phyloP scores from a whole-genome alignment of 176 grass and related monocot genomes.

The Avena atlantica region DNA sequence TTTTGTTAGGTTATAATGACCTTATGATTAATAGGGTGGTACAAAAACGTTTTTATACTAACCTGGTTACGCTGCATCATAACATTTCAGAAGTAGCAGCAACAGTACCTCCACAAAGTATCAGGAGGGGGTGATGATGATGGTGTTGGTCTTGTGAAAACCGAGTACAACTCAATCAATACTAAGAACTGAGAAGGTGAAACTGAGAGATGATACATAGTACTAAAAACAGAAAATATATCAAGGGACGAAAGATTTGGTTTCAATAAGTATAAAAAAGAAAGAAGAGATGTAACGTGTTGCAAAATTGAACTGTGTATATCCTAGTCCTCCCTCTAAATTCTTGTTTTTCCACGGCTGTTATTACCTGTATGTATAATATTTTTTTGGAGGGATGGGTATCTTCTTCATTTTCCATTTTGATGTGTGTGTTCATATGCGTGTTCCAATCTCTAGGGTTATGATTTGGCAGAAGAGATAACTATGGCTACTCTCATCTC shows the following conservation, averaged over 20 bases:
- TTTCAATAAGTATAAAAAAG: neutral
- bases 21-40: neutral
- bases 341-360: neutral
- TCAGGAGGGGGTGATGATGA: conserved; percentile 30
- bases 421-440: too few relatives aligned
- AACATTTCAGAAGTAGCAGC: conserved; percentile 43
- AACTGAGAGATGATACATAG: conserved; percentile 32
- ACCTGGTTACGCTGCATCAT: neutral
- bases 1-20: neutral
- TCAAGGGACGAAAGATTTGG: neutral
- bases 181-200: conserved; percentile 46
- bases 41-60: neutral
- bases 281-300: neutral
- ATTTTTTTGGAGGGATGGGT: too few relatives aligned
- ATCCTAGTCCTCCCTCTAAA: neutral
- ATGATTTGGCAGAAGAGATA: too few relatives aligned
- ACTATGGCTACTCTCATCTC: too few relatives aligned
- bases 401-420: too few relatives aligned
- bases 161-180: conserved; percentile 25
- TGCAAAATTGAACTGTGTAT: neutral
- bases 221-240: neutral
- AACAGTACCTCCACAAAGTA: conserved; percentile 42
- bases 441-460: too few relatives aligned
- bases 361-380: too few relatives aligned
- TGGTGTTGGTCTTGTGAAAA: neutral